A percentile compares a stretch with the other conserved stretches of the same genome.
Conservation (phyloP, 768 basidiomycete genomes). For the Amanita pallidorosea region DNA sequence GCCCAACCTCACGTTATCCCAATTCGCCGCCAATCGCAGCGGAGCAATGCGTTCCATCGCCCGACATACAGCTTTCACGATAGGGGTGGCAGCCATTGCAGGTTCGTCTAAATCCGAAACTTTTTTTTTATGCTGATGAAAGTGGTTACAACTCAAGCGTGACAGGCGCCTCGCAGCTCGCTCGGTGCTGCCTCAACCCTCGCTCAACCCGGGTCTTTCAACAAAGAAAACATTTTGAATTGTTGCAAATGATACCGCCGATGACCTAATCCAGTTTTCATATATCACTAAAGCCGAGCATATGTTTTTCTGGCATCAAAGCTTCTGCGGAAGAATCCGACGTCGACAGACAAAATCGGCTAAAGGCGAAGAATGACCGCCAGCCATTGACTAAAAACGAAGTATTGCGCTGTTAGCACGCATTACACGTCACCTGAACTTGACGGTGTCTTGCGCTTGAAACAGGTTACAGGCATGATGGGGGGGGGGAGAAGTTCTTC, state of each 20-base stretch:
- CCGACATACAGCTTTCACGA: slow-evolving; percentile 43
- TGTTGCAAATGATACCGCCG: background rate
- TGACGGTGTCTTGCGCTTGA: background rate
- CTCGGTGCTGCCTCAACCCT: background rate
- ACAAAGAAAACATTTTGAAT: background rate
- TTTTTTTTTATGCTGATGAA: background rate
- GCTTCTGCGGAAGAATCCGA: background rate
- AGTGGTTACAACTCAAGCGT: background rate
- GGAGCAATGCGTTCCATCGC: slow-evolving; percentile 85
- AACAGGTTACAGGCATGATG: background rate
- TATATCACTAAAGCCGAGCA: background rate
- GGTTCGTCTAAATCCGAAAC: background rate
- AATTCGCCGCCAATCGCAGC: slow-evolving; percentile 72
- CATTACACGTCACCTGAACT: background rate
- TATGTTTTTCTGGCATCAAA: background rate
- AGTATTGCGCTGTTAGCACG: background rate
- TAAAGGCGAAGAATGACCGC: background rate
- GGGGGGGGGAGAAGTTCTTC: background rate
- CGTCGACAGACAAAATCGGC: background rate
- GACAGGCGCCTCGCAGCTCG: background rate
- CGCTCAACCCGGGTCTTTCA: background rate
- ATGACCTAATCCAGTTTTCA: background rate
- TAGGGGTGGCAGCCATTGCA: slow-evolving; percentile 19
- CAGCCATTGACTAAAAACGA: background rate
- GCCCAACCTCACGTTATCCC: slow-evolving; percentile 77